phyloP scores from a whole-genome alignment of 192 early-diverging fungal species.

The Pecoramyces ruminantium region DNA sequence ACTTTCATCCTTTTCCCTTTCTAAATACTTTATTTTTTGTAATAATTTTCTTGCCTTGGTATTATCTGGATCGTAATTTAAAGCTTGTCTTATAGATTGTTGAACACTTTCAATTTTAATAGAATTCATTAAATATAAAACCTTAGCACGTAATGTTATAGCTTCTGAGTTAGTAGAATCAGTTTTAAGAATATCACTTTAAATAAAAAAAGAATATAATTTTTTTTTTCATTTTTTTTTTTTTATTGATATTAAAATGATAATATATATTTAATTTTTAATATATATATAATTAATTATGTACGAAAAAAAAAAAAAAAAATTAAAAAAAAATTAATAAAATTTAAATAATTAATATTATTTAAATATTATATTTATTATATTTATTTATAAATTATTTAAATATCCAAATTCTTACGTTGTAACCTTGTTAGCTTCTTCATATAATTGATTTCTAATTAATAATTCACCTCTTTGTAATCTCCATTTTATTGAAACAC shows the following conservation, averaged over 20 bases:
- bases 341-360: too few relatives aligned
- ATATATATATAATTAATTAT: too few relatives aligned
- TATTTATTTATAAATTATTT: too few relatives aligned
- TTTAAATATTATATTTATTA: too few relatives aligned
- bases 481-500: constrained; percentile 37
- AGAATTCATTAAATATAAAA: constrained; percentile 47
- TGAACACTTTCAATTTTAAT: constrained; percentile 14
- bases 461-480: constrained; percentile 46
- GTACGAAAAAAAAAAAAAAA: too few relatives aligned
- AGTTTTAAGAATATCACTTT: constrained; percentile 32
- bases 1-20: constrained; percentile 46
- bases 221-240: background rate
- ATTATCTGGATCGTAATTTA: constrained; percentile 67
- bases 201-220: too few relatives aligned
- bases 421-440: constrained; percentile 41
- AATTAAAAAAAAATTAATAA: too few relatives aligned
- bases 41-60: constrained; percentile 39
- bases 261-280: too few relatives aligned
- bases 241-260: too few relatives aligned
- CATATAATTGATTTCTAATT: constrained; percentile 36
- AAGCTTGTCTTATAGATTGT: constrained; percentile 24
- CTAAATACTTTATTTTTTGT: constrained; percentile 44
- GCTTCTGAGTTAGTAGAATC: constrained; percentile 56
- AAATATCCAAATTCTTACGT: constrained; percentile 22
- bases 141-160: constrained; percentile 41